These are phyloP conservation scores for Geotrichum cucujoidarum DNA, from an alignment of 1,139 yeast species.

Conservation along the genomic window DNA sequence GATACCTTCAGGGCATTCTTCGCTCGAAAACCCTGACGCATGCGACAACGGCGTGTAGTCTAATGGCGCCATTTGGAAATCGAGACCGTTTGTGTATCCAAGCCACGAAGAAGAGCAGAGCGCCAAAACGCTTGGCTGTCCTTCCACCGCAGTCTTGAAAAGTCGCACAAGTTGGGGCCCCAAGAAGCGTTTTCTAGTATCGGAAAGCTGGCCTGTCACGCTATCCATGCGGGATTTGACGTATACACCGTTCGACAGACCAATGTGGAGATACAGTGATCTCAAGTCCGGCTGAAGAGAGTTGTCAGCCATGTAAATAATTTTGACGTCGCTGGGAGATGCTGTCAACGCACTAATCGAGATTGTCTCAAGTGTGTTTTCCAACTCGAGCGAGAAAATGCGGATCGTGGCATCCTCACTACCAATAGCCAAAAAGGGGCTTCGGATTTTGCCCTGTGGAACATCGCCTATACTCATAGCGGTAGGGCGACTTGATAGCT, in stretches of 20 bases:
- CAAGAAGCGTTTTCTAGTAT: constrained; percentile 65
- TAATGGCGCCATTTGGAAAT: constrained; percentile 34
- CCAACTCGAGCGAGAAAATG: constrained; percentile 60
- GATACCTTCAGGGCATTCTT: constrained; percentile 56
- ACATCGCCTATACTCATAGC: constrained; percentile 55
- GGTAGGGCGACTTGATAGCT: constrained; percentile 48
- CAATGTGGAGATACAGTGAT: constrained; percentile 56
- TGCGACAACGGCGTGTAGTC: constrained; percentile 34
- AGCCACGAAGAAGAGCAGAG: constrained; percentile 42
- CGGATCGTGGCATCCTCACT: constrained; percentile 67
- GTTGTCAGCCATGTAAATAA: constrained; percentile 40
- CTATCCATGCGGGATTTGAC: constrained; percentile 57
- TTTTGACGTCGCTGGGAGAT: constrained; percentile 47
- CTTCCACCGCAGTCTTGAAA: constrained; percentile 30
- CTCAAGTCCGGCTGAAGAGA: constrained; percentile 5
- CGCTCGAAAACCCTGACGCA: constrained; percentile 56
- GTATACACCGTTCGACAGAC: constrained; percentile 78
- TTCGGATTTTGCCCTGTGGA: constrained; percentile 45
- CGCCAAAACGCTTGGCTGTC: constrained; percentile 37
- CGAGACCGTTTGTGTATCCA: constrained; percentile 32
- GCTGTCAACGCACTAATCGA: constrained; percentile 68
- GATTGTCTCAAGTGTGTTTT: constrained; percentile 56
- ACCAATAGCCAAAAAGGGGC: constrained; percentile 64
- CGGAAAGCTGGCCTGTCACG: constrained; percentile 58
- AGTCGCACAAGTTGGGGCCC: constrained; percentile 63